A percentile compares a stretch with the other conserved stretches of the same genome.
phyloP scores from a whole-genome alignment of 1,139 yeast species.

The Yamadazyma atlantica region DNA sequence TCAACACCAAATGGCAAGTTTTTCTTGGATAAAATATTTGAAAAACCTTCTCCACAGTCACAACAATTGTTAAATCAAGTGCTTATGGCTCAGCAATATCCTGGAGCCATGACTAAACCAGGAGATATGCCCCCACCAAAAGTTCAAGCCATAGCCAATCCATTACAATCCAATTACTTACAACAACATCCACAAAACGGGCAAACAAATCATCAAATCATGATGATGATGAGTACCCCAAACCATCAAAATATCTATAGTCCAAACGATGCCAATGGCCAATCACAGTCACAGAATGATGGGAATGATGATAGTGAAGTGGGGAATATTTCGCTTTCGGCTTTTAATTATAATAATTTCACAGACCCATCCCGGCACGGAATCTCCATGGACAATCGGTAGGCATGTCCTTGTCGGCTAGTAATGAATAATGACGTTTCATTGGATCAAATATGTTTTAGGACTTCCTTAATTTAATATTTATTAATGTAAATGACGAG shows the following conservation, averaged over 20 bases:
- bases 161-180: slow-evolving; percentile 6
- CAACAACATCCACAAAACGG: slow-evolving; percentile 11
- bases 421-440: slow-evolving; percentile 11
- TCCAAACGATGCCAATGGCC: slow-evolving; percentile 4
- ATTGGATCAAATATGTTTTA: background rate
- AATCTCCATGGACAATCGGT: slow-evolving; percentile 5
- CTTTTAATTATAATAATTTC: slow-evolving; percentile 13
- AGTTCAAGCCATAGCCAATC: slow-evolving; percentile 4
- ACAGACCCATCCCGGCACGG: slow-evolving; percentile 8
- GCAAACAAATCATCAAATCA: slow-evolving; percentile 19
- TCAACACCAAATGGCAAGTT: slow-evolving; percentile 46
- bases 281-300: slow-evolving; percentile 1
- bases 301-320: slow-evolving; percentile 12
- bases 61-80: slow-evolving; percentile 22
- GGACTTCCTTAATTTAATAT: background rate
- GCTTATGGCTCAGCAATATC: slow-evolving; percentile 19
- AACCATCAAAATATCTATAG: slow-evolving; percentile 31
- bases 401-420: slow-evolving; percentile 8
- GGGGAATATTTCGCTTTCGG: slow-evolving; percentile 14
- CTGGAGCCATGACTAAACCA: background rate
- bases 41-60: slow-evolving; percentile 38
- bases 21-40: slow-evolving; percentile 41
- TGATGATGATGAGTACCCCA: slow-evolving; percentile 48
- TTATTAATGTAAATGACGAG: background rate
- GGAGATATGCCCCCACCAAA: slow-evolving; percentile 30